A percentile compares a stretch with the other conserved stretches of the same genome.
These are phyloP conservation scores for Boletus coccyginus DNA, from an alignment of 768 basidiomycete species.

Conservation along the genomic window DNA sequence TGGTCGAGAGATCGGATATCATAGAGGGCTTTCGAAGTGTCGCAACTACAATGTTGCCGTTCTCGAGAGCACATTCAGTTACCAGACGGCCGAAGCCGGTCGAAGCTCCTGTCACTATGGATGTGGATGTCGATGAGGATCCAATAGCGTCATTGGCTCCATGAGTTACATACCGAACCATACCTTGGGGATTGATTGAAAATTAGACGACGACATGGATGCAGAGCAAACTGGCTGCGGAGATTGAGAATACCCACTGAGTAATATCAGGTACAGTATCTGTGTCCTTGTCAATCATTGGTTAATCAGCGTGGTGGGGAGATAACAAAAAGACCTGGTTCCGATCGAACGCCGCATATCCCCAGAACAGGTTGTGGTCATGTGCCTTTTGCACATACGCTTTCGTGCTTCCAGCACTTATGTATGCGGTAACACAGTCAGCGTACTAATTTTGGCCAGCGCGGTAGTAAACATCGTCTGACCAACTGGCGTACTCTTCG, in stretches of 20 bases:
- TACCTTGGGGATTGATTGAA: conserved; percentile 10
- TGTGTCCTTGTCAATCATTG: not conserved
- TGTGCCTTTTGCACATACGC: not conserved
- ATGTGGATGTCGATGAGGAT: not conserved
- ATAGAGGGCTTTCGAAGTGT: conserved; percentile 41
- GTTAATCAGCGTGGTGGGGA: too few species aligned
- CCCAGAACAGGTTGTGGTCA: not conserved
- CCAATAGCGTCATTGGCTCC: not conserved
- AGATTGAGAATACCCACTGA: not conserved
- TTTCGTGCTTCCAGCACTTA: too few species aligned
- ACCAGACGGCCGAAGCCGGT: conserved; percentile 39
- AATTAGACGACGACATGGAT: not conserved
- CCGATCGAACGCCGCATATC: not conserved
- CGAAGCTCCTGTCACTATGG: conserved; percentile 41
- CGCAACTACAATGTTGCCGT: conserved; percentile 43
- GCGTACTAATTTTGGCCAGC: conserved; percentile 3
- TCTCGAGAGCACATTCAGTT: conserved; percentile 33
- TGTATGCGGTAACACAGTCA: not conserved
- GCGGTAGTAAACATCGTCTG: conserved; percentile 23
- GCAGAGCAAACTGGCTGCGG: not conserved
- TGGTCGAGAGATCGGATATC: conserved; percentile 29
- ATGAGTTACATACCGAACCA: conserved; percentile 21
- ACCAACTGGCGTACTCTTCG: conserved; percentile 28
- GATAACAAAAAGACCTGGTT: too few species aligned
- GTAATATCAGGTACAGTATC: not conserved